Percentiles rank a stretch among this genome's conserved stretches.
phyloP scores from a whole-genome alignment of 441 rosid species.

The Adansonia madagascariensis region DNA sequence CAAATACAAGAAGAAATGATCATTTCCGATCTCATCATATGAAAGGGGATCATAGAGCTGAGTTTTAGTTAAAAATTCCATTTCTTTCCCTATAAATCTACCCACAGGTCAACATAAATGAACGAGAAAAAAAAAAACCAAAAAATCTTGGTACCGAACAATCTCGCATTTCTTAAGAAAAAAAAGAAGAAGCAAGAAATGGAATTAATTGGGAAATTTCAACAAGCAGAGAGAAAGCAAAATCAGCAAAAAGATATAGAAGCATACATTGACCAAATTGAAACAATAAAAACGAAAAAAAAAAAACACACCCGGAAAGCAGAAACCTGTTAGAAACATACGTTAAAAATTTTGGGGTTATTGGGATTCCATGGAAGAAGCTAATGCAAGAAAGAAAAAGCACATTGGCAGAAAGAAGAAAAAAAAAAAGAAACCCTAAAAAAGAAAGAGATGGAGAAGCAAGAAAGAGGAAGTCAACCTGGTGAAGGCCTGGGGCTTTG shows the following conservation, averaged over 20 bases:
- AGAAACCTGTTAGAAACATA: background rate
- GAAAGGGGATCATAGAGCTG: background rate
- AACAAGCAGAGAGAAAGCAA: background rate
- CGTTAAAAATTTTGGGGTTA: background rate
- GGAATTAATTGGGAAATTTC: background rate
- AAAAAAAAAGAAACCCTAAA: background rate
- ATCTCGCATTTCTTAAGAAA: background rate
- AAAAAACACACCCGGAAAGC: background rate
- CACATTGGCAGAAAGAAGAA: background rate
- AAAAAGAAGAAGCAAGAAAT: background rate
- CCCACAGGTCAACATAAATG: background rate
- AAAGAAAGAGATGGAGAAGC: background rate
- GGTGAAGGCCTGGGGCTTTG: background rate
- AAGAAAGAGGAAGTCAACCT: background rate
- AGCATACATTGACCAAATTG: background rate
- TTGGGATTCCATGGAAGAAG: background rate
- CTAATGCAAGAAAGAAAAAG: background rate
- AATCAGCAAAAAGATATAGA: background rate
- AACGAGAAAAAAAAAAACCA: background rate
- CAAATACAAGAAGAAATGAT: background rate
- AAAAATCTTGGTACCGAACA: background rate
- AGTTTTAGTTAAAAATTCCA: background rate
- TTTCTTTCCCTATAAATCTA: background rate
- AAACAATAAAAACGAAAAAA: background rate
- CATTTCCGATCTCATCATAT: conserved; percentile 1